Percentiles rank a stretch among this genome's conserved stretches.
Conservation (phyloP, 192 early-diverging fungal genomes). For the Gryganskiella cystojenkinii region DNA sequence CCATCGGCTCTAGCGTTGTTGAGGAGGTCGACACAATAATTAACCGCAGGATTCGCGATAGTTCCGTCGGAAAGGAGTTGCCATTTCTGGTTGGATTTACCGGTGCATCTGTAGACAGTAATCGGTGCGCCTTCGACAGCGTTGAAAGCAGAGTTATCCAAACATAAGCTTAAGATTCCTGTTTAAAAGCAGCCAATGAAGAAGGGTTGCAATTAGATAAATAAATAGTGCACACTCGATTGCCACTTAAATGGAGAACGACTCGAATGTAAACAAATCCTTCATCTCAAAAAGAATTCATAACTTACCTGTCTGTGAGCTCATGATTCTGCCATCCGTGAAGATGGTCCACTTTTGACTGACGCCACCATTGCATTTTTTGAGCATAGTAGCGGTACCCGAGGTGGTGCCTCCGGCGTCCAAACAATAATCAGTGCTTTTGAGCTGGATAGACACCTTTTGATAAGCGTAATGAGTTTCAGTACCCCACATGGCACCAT, state of each 20-base stretch:
- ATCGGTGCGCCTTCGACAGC: too few relatives aligned
- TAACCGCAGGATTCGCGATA: not conserved
- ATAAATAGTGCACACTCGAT: too few relatives aligned
- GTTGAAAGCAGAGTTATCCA: not conserved
- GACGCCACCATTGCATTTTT: not conserved
- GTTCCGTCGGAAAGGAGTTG: not conserved
- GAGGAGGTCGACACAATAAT: not conserved
- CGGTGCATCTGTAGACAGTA: not conserved
- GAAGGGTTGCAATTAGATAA: too few relatives aligned
- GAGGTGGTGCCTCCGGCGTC: not conserved
- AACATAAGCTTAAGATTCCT: not conserved
- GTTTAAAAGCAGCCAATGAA: not conserved
- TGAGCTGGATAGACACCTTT: not conserved
- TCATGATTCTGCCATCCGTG: conserved; percentile 3
- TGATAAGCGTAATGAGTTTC: not conserved
- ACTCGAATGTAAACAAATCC: too few relatives aligned
- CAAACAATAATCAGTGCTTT: conserved; percentile 1
- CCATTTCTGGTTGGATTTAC: too few relatives aligned
- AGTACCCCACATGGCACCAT: not conserved
- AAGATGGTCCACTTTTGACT: conserved; percentile 4
- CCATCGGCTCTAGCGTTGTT: not conserved
- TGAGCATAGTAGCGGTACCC: not conserved
- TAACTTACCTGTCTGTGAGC: not conserved
- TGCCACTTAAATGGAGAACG: too few relatives aligned
- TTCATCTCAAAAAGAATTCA: not conserved